These are phyloP conservation scores for Hymenoscyphus repandus DNA, from an alignment of 2,329 filamentous ascomycete species.

Conservation along the genomic window DNA sequence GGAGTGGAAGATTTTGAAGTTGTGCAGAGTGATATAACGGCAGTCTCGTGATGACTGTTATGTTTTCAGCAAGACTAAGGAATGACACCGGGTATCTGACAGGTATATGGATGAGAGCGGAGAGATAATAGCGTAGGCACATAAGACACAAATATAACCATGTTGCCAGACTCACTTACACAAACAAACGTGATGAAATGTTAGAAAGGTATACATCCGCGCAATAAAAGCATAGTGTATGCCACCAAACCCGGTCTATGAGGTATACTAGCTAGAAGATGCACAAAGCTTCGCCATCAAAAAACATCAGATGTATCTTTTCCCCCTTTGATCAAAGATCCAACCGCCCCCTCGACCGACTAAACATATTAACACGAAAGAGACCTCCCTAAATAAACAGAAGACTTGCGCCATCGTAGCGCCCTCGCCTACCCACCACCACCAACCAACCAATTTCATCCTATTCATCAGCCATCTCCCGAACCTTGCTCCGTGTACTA, in stretches of 20 bases:
- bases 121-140: too few relatives aligned
- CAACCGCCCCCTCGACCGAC: not conserved
- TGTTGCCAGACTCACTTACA: too few relatives aligned
- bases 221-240: not conserved
- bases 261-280: slow-evolving; percentile 15
- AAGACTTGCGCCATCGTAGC: not conserved
- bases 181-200: too few relatives aligned
- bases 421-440: not conserved
- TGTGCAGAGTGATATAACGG: too few relatives aligned
- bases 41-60: too few relatives aligned
- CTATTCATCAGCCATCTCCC: not conserved
- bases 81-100: too few relatives aligned
- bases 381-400: not conserved
- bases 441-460: not conserved
- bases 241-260: slow-evolving; percentile 16
- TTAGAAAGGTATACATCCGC: too few relatives aligned
- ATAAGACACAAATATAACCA: too few relatives aligned
- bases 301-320: not conserved
- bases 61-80: too few relatives aligned
- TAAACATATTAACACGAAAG: slow-evolving; percentile 2
- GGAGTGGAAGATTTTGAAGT: too few relatives aligned
- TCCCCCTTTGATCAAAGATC: not conserved
- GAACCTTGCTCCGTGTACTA: slow-evolving; percentile 1
- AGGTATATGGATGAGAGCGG: too few relatives aligned
- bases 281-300: too few relatives aligned